Conservation (phyloP, 2,329 filamentous ascomycete genomes). For the Exutisphaerella laricina region DNA sequence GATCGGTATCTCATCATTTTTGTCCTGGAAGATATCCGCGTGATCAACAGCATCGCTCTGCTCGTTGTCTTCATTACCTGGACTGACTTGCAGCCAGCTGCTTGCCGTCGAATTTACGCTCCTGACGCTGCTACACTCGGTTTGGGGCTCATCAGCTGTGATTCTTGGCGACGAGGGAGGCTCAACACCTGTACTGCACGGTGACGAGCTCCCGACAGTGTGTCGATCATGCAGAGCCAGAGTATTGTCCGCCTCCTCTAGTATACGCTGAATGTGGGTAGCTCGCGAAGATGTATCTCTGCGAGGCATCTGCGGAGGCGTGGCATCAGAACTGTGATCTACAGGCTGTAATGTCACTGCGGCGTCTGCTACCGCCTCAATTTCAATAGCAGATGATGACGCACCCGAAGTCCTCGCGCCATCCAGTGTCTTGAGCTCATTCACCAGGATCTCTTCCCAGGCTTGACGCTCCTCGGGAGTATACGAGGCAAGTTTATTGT, state of each 20-base stretch:
- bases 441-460: slow-evolving; percentile 26
- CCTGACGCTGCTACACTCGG: slow-evolving; percentile 10
- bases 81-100: slow-evolving; percentile 15
- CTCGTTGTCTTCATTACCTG: slow-evolving; percentile 5
- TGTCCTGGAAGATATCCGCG: slow-evolving; percentile 10
- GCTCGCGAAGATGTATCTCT: slow-evolving; percentile 44
- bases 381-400: too few relatives aligned
- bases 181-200: slow-evolving; percentile 4
- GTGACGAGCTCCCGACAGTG: neutral
- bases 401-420: too few relatives aligned
- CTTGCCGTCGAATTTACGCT: slow-evolving; percentile 13
- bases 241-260: slow-evolving; percentile 39
- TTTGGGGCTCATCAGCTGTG: slow-evolving; percentile 3
- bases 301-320: slow-evolving; percentile 38
- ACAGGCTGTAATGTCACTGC: too few relatives aligned
- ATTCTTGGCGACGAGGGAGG: slow-evolving; percentile 4
- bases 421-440: too few relatives aligned
- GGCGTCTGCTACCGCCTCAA: too few relatives aligned
- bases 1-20: slow-evolving; percentile 29
- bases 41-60: slow-evolving; percentile 3
- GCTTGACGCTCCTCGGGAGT: slow-evolving; percentile 20
- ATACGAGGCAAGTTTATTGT: slow-evolving; percentile 20
- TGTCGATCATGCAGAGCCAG: slow-evolving; percentile 4
- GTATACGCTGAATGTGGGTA: slow-evolving; percentile 42
- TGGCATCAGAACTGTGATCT: too few relatives aligned